Conservation (phyloP, 176 grass and related monocot species). For the Oryza meyeriana region DNA sequence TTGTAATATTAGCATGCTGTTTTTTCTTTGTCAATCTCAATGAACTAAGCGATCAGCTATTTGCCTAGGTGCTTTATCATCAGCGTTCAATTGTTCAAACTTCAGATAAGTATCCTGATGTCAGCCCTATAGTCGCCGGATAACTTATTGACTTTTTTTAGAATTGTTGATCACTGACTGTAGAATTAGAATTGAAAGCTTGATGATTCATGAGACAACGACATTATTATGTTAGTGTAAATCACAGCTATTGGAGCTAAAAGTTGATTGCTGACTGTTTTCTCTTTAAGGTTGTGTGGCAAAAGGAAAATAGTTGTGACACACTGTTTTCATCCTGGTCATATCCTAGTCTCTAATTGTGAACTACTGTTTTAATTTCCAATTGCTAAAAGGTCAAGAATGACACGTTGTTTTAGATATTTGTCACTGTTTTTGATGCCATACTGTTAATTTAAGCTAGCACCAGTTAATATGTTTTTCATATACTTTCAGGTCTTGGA, state of each 20-base stretch:
- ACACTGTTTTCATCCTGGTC: neutral
- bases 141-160: neutral
- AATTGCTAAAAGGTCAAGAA: neutral
- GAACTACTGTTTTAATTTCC: neutral
- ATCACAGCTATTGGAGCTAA: neutral
- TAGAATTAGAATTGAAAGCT: neutral
- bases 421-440: neutral
- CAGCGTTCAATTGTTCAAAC: neutral
- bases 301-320: neutral
- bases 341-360: neutral
- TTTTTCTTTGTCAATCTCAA: neutral
- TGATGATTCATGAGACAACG: neutral
- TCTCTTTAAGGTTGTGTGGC: neutral
- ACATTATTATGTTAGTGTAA: neutral
- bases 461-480: neutral
- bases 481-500: conserved; percentile 37
- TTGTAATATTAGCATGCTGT: neutral
- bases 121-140: neutral
- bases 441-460: neutral
- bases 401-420: neutral
- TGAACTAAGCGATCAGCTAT: neutral
- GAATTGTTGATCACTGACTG: neutral
- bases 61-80: neutral
- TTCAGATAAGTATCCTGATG: neutral
- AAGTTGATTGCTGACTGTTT: neutral